Conservation (phyloP, 108 stramenopile species). For the Pseudonitzschia multiseries region DNA sequence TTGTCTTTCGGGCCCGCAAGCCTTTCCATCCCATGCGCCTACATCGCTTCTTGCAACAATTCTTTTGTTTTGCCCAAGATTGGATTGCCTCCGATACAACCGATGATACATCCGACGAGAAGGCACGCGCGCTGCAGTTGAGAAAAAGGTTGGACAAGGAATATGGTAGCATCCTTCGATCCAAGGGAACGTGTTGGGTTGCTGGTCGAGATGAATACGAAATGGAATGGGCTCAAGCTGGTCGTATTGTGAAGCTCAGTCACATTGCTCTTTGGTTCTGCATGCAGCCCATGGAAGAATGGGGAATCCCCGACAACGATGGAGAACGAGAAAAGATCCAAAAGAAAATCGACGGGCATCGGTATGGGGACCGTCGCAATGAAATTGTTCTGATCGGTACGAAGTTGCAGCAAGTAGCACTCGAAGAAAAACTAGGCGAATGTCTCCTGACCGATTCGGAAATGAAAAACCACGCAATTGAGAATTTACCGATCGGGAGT, state of each 20-base stretch:
- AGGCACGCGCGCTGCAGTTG: background rate
- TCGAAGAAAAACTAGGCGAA: constrained; percentile 50
- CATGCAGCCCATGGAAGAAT: constrained; percentile 25
- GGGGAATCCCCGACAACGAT: constrained; percentile 30
- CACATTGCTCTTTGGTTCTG: constrained; percentile 53
- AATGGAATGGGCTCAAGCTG: constrained; percentile 52
- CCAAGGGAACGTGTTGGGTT: constrained; percentile 92
- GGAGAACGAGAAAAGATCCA: constrained; percentile 9
- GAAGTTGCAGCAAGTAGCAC: constrained; percentile 25
- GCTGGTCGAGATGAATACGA: constrained; percentile 61
- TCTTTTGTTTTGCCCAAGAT: background rate
- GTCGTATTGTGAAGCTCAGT: constrained; percentile 38
- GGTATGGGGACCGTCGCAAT: constrained; percentile 82
- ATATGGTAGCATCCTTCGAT: constrained; percentile 63
- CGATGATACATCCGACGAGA: constrained; percentile 5
- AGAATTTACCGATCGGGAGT: background rate
- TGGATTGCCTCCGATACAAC: background rate
- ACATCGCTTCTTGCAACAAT: constrained; percentile 37
- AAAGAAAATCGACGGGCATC: background rate
- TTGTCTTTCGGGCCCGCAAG: constrained; percentile 86
- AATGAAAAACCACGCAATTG: background rate
- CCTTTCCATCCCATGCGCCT: constrained; percentile 91
- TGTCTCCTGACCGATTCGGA: constrained; percentile 69
- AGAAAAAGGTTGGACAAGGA: constrained; percentile 9
- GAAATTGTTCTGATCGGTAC: constrained; percentile 87